phyloP scores from a whole-genome alignment of 2,329 filamentous ascomycete genomes.

The Pestalotiopsis sp. region DNA sequence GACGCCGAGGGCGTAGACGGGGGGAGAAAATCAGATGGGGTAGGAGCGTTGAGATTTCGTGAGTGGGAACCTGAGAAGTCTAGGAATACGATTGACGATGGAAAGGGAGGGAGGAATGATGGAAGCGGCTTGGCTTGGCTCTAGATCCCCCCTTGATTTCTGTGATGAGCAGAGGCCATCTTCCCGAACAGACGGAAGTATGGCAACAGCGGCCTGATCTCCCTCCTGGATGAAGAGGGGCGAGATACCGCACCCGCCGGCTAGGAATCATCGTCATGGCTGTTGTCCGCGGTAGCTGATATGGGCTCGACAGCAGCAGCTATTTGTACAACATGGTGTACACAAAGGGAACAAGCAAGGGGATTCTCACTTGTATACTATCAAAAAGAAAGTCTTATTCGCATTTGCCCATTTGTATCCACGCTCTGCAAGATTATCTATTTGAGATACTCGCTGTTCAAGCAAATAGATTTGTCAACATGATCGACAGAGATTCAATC shows the following conservation, averaged over 20 bases:
- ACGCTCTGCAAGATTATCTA: no score
- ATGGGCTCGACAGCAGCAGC: background rate
- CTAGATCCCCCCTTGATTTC: no score
- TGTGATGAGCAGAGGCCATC: no score
- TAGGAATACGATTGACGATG: background rate
- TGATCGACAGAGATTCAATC: no score
- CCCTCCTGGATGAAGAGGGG: no score
- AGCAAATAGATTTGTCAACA: no score
- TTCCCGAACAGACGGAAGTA: no score
- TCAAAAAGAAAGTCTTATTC: background rate
- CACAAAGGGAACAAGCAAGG: background rate
- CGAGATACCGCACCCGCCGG: background rate
- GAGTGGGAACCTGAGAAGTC: no score
- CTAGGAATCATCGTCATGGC: background rate
- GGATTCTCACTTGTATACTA: background rate
- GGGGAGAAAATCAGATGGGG: background rate
- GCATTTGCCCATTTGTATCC: background rate
- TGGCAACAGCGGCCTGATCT: no score
- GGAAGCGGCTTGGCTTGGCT: background rate
- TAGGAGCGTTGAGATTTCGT: background rate
- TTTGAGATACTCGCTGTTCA: no score
- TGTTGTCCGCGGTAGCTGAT: background rate
- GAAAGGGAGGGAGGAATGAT: background rate
- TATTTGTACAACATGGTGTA: background rate
- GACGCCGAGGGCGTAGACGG: slow-evolving; percentile 39